Conservation (phyloP, 352 stramenopile species). For the Phytophthora aleatoria region DNA sequence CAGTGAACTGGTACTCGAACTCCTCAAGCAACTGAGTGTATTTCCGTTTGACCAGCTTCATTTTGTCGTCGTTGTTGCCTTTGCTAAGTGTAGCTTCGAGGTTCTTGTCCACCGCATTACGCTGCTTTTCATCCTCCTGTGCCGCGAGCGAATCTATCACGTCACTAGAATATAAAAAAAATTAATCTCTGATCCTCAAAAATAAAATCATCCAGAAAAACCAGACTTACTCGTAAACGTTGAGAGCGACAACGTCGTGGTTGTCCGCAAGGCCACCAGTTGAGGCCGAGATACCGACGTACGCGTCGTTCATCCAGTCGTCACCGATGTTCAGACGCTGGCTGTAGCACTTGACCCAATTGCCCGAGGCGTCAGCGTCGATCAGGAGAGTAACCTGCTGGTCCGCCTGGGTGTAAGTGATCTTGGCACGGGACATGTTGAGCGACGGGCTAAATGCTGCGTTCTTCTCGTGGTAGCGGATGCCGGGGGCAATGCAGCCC, state of each 20-base stretch:
- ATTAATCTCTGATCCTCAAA: constrained; percentile 13
- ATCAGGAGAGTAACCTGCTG: constrained; percentile 74
- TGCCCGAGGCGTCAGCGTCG: constrained; percentile 71
- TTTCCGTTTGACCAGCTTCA: constrained; percentile 75
- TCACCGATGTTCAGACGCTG: constrained; percentile 51
- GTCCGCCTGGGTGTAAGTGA: constrained; percentile 69
- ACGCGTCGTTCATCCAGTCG: constrained; percentile 68
- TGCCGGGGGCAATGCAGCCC: constrained; percentile 76
- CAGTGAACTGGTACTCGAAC: constrained; percentile 86
- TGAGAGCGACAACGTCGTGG: constrained; percentile 79
- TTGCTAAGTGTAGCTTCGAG: constrained; percentile 52
- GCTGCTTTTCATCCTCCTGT: constrained; percentile 65
- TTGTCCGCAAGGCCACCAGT: constrained; percentile 86
- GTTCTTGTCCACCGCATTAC: constrained; percentile 53
- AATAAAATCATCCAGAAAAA: background rate
- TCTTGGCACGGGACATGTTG: constrained; percentile 83
- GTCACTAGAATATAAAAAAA: constrained; percentile 42
- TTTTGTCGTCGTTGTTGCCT: constrained; percentile 65
- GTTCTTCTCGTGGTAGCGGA: constrained; percentile 86
- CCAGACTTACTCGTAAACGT: constrained; percentile 74
- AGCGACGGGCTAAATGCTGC: constrained; percentile 75
- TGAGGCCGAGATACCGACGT: constrained; percentile 77
- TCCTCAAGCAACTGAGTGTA: constrained; percentile 84
- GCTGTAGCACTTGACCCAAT: constrained; percentile 74
- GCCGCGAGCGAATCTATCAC: constrained; percentile 59